These are phyloP conservation scores for Didymella segeticola DNA, from an alignment of 2,329 filamentous ascomycete species.

Conservation along the genomic window DNA sequence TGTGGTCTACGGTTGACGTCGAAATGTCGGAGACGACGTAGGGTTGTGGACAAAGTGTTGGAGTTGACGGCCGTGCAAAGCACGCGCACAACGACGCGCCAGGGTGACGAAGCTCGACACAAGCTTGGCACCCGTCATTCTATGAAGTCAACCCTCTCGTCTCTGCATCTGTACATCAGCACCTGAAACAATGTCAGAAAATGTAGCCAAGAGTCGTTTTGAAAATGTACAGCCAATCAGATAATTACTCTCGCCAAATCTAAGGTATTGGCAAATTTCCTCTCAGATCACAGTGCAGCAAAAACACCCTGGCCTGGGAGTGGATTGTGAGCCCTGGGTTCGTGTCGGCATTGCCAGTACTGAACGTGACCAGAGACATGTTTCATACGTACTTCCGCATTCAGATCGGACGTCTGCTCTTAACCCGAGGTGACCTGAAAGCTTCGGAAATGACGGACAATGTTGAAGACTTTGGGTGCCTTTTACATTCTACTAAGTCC, in stretches of 20 bases:
- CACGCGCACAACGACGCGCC: neutral
- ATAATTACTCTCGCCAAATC: neutral
- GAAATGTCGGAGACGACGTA: neutral
- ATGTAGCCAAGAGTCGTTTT: neutral
- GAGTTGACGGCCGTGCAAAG: neutral
- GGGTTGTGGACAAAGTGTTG: neutral
- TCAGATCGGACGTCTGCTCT: neutral
- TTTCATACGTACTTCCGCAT: neutral
- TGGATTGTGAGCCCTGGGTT: neutral
- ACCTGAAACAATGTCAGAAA: neutral
- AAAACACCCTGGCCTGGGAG: neutral
- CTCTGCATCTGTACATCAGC: neutral
- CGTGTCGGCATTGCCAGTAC: neutral
- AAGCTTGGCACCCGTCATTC: conserved; percentile 8
- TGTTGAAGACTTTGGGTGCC: neutral
- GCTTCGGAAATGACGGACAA: neutral
- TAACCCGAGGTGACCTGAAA: neutral
- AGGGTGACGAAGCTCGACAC: neutral
- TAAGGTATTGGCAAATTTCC: neutral
- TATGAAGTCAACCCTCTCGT: neutral
- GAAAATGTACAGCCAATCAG: neutral
- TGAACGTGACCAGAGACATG: neutral
- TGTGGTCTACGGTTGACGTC: neutral
- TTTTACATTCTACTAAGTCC: neutral
- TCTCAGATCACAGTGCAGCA: neutral